These are phyloP conservation scores for Pythium sukuiense DNA, from an alignment of 352 stramenopile species.

Conservation along the genomic window DNA sequence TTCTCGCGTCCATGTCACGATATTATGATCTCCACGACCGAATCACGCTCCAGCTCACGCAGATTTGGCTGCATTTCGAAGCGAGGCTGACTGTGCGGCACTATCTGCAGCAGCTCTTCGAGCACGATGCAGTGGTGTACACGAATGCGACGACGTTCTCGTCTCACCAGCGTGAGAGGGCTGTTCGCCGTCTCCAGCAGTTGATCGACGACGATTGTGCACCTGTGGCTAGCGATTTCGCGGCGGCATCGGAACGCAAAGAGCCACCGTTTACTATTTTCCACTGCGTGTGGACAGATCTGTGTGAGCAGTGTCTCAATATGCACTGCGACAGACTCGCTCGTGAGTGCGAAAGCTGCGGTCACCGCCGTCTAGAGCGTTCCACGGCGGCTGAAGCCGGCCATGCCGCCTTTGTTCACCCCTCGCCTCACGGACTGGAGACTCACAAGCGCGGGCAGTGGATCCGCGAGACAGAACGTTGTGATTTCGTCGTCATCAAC, in stretches of 20 bases:
- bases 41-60: slow-evolving; percentile 28
- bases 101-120: slow-evolving; percentile 40
- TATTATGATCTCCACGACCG: slow-evolving; percentile 35
- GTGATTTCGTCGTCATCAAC: slow-evolving; percentile 46
- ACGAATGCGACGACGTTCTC: slow-evolving; percentile 33
- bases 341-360: slow-evolving; percentile 33
- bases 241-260: background rate
- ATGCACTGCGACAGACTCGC: slow-evolving; percentile 11
- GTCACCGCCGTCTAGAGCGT: slow-evolving; percentile 32
- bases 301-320: slow-evolving; percentile 49
- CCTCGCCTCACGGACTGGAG: background rate
- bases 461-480: slow-evolving; percentile 29
- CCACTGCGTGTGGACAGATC: slow-evolving; percentile 44
- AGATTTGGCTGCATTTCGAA: slow-evolving; percentile 35
- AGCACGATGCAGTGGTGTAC: slow-evolving; percentile 30
- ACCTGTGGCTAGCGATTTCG: background rate
- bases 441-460: slow-evolving; percentile 7
- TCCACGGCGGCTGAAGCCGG: slow-evolving; percentile 30
- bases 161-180: slow-evolving; percentile 27
- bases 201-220: slow-evolving; percentile 27
- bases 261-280: slow-evolving; percentile 38
- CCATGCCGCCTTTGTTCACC: slow-evolving; percentile 11
- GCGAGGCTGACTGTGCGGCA: slow-evolving; percentile 32
- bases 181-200: slow-evolving; percentile 25
- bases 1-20: slow-evolving; percentile 34